phyloP scores from a whole-genome alignment of 1,284 basidiomycete genomes.

The Cutaneotrichosporon sp. region DNA sequence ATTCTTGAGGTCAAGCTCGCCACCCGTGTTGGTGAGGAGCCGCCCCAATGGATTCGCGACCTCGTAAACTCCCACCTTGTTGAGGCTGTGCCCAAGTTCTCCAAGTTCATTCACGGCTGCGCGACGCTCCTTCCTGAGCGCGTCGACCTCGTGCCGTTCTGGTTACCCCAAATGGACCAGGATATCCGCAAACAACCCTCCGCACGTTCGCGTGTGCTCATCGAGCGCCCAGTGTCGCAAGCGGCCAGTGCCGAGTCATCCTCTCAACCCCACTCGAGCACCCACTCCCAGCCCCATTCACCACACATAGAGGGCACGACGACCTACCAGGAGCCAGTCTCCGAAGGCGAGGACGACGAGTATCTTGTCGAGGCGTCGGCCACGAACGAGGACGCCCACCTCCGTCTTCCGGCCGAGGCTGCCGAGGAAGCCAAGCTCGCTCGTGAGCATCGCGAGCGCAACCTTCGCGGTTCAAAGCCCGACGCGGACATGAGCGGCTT shows the following conservation, averaged over 20 bases:
- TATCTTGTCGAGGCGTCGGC: conserved; percentile 61
- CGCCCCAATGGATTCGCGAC: conserved; percentile 93
- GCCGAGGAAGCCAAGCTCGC: conserved; percentile 76
- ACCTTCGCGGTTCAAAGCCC: too few relatives aligned
- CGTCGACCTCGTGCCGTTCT: conserved; percentile 97
- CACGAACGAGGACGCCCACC: conserved; percentile 62
- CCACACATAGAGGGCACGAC: conserved; percentile 37
- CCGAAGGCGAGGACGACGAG: conserved; percentile 79
- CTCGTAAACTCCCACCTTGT: conserved; percentile 91
- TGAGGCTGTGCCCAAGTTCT: conserved; percentile 84
- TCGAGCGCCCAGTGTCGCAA: conserved; percentile 63
- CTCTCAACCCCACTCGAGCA: conserved; percentile 39
- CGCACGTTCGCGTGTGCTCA: conserved; percentile 59
- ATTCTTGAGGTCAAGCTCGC: conserved; percentile 97
- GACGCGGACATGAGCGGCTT: conserved; percentile 14
- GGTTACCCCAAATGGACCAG: conserved; percentile 81
- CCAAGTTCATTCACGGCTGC: conserved; percentile 91
- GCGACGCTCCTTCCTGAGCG: conserved; percentile 87
- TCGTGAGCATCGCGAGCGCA: conserved; percentile 72
- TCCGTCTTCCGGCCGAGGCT: conserved; percentile 65
- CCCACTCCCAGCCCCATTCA: conserved; percentile 42
- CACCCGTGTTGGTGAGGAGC: conserved; percentile 92
- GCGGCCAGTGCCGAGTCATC: conserved; percentile 42
- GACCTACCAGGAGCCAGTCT: conserved; percentile 75
- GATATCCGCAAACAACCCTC: conserved; percentile 86